A percentile compares a stretch with the other conserved stretches of the same genome.
phyloP scores from a whole-genome alignment of 257 asterid genomes.

The Solanum tarapatanum region DNA sequence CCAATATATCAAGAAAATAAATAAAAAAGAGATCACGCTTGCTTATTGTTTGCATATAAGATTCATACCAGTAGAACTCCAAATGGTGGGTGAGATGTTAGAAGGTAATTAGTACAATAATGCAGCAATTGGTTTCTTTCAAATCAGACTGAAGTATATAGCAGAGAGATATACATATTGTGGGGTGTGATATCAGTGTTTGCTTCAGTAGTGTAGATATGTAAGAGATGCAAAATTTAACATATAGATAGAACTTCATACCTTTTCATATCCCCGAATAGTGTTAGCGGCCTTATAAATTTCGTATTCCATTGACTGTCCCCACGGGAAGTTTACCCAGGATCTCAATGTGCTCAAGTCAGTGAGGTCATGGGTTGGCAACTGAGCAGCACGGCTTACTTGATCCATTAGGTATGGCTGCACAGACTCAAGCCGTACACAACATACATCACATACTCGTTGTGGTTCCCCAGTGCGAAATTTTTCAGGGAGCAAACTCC shows the following conservation, averaged over 20 bases:
- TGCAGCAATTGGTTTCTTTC: not conserved
- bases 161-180: not conserved
- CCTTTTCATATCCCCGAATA: slow-evolving; percentile 64
- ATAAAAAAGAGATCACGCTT: not conserved
- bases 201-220: not conserved
- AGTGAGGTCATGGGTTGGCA: slow-evolving; percentile 84
- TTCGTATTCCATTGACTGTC: slow-evolving; percentile 95
- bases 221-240: not conserved
- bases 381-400: slow-evolving; percentile 89
- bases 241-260: slow-evolving; percentile 5
- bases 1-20: not conserved
- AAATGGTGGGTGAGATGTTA: not conserved
- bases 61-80: not conserved
- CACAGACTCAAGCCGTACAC: slow-evolving; percentile 78
- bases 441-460: slow-evolving; percentile 95
- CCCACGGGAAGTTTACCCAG: slow-evolving; percentile 99
- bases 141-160: not conserved
- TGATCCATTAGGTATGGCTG: slow-evolving; percentile 82
- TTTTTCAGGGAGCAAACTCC: slow-evolving; percentile 82
- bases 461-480: slow-evolving; percentile 65
- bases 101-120: not conserved
- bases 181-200: not conserved
- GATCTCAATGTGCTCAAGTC: slow-evolving; percentile 96
- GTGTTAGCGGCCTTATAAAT: slow-evolving; percentile 92
- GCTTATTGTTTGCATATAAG: not conserved